Evolutionary conservation across 805 yeast species (phyloP), one percentile per base, ranked within the genome.

Genomic region (Ogataea zsoltii): DNA sequence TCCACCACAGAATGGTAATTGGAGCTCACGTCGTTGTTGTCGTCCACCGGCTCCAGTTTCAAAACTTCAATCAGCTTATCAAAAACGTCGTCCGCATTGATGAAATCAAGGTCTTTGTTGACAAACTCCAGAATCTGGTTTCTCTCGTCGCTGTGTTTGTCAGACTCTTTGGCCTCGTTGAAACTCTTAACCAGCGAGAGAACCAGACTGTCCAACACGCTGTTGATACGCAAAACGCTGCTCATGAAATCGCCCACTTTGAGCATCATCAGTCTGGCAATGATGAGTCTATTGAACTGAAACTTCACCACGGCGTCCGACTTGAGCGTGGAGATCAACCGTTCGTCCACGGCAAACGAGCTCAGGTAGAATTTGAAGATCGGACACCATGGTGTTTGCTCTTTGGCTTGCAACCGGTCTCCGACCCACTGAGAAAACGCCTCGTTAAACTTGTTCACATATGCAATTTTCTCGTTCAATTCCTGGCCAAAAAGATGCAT

Each of bases 1-100:
- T 63, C 65, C 18, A 46, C 33, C 26, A 62, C 50, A 9, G 58
- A 47, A 28, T 48, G 50, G 41, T 61, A 56, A 29, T 46, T 46
- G 6, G 48, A 33, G 19, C 44, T 48, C 15, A 42, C 43, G 17
- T 25, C 17, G 13, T 25, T 16, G 18, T 32, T 30, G 9, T 45
- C 39, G 7, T 46, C 44, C 7, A 34, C n/a, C 7, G 21, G 36
- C 4, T 48, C 39, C 39, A 55, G 43, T 33, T 40, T 44, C 16
- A 62, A 45, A 23, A 61, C 51, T 23, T 54, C 54, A 18, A 35
- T 40, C 25, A 64, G 33, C 26, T 61, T 55, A n/a, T 50, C 54
- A 26, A 56, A 53, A 14, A 60, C 41, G n/a, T 52, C 50, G 6
- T 15, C 26, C 7, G 56, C 49, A 18, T 56, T 59, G 15, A 62